These are phyloP conservation scores for Barnettozyma vustinii DNA, from an alignment of 805 yeast species.

Conservation along the genomic window DNA sequence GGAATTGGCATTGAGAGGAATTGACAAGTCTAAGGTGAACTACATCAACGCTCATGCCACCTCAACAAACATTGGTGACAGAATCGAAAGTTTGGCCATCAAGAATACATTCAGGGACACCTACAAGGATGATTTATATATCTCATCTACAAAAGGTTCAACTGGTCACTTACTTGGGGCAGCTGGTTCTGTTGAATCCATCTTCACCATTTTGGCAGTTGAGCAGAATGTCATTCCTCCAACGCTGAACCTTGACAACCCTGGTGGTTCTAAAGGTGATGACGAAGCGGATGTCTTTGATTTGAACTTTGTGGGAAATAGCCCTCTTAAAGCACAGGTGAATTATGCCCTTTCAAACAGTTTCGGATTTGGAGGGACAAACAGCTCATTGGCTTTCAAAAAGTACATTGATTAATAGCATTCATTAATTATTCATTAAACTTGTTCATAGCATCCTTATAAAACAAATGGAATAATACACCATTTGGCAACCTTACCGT, in stretches of 20 bases:
- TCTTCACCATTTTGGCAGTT: conserved; percentile 69
- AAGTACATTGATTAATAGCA: conserved; percentile 20
- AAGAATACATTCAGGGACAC: conserved; percentile 40
- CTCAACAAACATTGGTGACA: conserved; percentile 83
- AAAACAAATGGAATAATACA: conserved; percentile 35
- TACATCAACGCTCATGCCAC: conserved; percentile 98
- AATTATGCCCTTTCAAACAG: conserved; percentile 75
- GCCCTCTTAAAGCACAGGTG: conserved; percentile 37
- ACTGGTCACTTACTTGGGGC: conserved; percentile 95
- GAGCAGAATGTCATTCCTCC: conserved; percentile 62
- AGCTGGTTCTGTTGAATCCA: conserved; percentile 90
- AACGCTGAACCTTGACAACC: conserved; percentile 60
- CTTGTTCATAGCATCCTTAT: conserved; percentile 9
- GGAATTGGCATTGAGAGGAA: conserved; percentile 58
- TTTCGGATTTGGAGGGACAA: conserved; percentile 97
- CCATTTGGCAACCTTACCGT: conserved; percentile 25
- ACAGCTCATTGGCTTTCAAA: conserved; percentile 63
- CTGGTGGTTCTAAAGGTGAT: conserved; percentile 47
- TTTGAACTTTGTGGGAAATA: conserved; percentile 51
- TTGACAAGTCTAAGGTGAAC: conserved; percentile 47
- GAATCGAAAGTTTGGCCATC: conserved; percentile 80
- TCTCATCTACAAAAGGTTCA: conserved; percentile 86
- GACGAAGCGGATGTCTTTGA: conserved; percentile 33
- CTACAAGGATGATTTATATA: conserved; percentile 32
- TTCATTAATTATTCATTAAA: not conserved